phyloP scores from a whole-genome alignment of 139 green algal species.

The Chlorella vulgaris region DNA sequence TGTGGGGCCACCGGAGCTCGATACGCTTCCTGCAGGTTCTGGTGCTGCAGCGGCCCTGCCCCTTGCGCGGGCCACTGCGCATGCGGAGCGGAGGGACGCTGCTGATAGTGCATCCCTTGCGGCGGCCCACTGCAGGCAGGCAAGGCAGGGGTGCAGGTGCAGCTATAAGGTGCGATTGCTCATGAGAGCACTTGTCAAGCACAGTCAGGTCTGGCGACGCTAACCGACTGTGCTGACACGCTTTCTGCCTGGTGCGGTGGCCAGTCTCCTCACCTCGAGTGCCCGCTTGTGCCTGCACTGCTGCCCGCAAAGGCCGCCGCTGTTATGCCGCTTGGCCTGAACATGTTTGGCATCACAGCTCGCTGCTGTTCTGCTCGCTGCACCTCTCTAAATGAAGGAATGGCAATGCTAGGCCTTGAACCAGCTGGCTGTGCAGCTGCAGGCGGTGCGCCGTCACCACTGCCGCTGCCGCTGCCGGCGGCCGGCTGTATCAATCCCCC shows the following conservation, averaged over 20 bases:
- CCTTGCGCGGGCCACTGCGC: neutral
- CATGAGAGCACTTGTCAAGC: no score
- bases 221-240: no score
- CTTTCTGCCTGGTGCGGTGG: no score
- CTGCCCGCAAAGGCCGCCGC: neutral
- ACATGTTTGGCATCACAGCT: neutral
- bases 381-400: conserved; percentile 35
- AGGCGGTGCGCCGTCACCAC: neutral
- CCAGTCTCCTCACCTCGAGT: neutral
- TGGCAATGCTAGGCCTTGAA: conserved; percentile 9
- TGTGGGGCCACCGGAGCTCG: no score
- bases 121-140: no score
- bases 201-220: no score
- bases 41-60: neutral
- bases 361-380: conserved; percentile 14
- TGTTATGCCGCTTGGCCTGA: neutral
- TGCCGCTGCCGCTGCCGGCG: neutral
- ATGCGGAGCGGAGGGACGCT: neutral
- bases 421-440: no score
- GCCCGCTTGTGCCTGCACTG: neutral
- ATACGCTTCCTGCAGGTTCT: no score
- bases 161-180: no score
- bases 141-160: no score
- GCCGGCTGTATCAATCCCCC: neutral
- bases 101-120: conserved; percentile 7